These are phyloP conservation scores for Margaritispora aquatica DNA, from an alignment of 495 filamentous ascomycete species.

Conservation along the genomic window DNA sequence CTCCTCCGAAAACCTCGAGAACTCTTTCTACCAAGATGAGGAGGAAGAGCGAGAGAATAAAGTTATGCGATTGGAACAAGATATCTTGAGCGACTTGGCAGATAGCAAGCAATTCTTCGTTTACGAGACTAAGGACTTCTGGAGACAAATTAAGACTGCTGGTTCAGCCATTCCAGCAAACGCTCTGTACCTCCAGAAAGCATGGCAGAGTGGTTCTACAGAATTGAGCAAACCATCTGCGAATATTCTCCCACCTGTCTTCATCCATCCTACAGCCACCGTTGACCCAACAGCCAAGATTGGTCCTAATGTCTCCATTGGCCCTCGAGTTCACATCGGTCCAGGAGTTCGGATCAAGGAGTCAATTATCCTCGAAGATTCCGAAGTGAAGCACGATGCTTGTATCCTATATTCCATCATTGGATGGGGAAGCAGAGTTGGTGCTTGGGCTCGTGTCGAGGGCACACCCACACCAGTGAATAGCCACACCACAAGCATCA, in stretches of 20 bases:
- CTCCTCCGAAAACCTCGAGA: slow-evolving; percentile 87
- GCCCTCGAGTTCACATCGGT: slow-evolving; percentile 76
- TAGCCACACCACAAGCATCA: slow-evolving; percentile 87
- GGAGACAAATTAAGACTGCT: slow-evolving; percentile 99
- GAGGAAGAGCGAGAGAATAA: slow-evolving; percentile 69
- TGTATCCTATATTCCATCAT: slow-evolving; percentile 96
- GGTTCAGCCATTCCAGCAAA: slow-evolving; percentile 97
- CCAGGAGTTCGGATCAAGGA: slow-evolving; percentile 92
- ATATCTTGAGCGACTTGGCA: slow-evolving; percentile 92
- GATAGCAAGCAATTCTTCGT: slow-evolving; percentile 99
- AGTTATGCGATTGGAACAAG: slow-evolving; percentile 92
- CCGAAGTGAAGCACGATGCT: slow-evolving; percentile 95
- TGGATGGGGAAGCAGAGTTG: slow-evolving; percentile 92
- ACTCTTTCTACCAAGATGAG: slow-evolving; percentile 68
- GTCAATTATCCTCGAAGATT: slow-evolving; percentile 89
- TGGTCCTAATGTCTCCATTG: slow-evolving; percentile 93
- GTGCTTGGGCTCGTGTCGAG: slow-evolving; percentile 96
- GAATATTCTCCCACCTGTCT: slow-evolving; percentile 90
- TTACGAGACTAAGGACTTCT: slow-evolving; percentile 98
- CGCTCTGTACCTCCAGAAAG: slow-evolving; percentile 94
- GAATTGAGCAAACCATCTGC: slow-evolving; percentile 82
- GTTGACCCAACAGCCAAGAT: slow-evolving; percentile 96
- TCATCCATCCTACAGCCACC: slow-evolving; percentile 89
- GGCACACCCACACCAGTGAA: slow-evolving; percentile 85
- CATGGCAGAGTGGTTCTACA: slow-evolving; percentile 73